A percentile compares a stretch with the other conserved stretches of the same genome.
Evolutionary conservation across 2,329 filamentous ascomycete genomes (phyloP).

Genomic region (Phialemonium atrogriseum): DNA sequence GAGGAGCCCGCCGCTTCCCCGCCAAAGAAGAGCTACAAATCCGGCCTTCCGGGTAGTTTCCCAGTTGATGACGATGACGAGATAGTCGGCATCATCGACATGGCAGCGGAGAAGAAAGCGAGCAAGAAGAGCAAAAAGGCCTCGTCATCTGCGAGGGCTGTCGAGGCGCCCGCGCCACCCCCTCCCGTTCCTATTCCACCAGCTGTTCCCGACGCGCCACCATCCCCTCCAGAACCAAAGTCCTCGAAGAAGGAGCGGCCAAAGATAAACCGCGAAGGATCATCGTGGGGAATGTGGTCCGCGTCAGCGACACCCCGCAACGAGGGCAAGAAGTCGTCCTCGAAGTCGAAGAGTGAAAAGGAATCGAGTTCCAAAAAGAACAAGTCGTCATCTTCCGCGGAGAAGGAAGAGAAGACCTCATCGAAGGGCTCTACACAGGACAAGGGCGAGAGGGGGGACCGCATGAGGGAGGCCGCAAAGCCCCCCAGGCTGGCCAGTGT

Average conservation of each 20-base stretch:
- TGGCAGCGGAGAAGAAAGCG: conserved; percentile 34
- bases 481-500: conserved; percentile 54
- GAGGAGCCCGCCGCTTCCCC: conserved; percentile 16
- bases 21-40: conserved; percentile 12
- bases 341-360: conserved; percentile 60
- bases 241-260: conserved; percentile 67
- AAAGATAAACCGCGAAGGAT: conserved; percentile 63
- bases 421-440: conserved; percentile 70
- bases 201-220: conserved; percentile 37
- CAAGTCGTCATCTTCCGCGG: conserved; percentile 28
- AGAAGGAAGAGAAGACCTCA: conserved; percentile 54
- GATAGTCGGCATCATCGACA: conserved; percentile 42
- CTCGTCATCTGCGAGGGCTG: conserved; percentile 26
- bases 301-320: conserved; percentile 47
- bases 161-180: conserved; percentile 23
- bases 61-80: conserved; percentile 41
- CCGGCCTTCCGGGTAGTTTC: conserved; percentile 48
- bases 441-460: conserved; percentile 46
- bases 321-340: conserved; percentile 49
- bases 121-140: conserved; percentile 34
- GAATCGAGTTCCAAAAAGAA: conserved; percentile 37
- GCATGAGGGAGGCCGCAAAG: conserved; percentile 35
- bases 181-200: conserved; percentile 37
- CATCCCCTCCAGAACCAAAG: conserved; percentile 45
- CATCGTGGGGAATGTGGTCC: conserved; percentile 71